Evolutionary conservation across 805 yeast species (phyloP).

Genomic region (Candida quercuum): DNA sequence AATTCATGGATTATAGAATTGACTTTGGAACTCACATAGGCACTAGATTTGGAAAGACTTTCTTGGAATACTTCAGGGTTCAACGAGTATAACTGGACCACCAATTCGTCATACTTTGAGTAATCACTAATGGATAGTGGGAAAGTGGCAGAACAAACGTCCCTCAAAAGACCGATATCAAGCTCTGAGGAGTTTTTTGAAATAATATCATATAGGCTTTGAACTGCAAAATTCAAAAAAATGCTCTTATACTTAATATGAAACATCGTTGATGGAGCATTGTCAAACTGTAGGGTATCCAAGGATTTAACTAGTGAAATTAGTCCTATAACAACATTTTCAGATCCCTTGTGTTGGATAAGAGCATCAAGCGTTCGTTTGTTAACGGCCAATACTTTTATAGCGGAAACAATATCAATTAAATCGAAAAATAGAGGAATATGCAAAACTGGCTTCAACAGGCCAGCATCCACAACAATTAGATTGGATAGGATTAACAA

Average conservation of each 20-base stretch:
- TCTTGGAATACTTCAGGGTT: slow-evolving; percentile 7
- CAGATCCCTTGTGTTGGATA: slow-evolving; percentile 7
- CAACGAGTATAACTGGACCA: slow-evolving; percentile 11
- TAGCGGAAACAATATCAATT: slow-evolving; percentile 21
- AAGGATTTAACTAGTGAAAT: slow-evolving; percentile 14
- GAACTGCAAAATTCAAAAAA: slow-evolving; percentile 14
- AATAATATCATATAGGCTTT: slow-evolving; percentile 16
- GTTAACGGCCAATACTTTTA: slow-evolving; percentile 29
- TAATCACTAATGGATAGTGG: slow-evolving; percentile 23
- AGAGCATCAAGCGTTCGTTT: slow-evolving; percentile 18
- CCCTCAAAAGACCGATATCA: slow-evolving; percentile 2
- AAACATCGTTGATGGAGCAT: slow-evolving; percentile 22
- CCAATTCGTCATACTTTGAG: slow-evolving; percentile 21
- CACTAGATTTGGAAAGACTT: slow-evolving; percentile 6
- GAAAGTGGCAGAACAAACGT: slow-evolving; percentile 13
- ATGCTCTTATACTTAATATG: slow-evolving; percentile 18
- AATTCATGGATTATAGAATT: slow-evolving; percentile 21
- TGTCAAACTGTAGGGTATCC: slow-evolving; percentile 16
- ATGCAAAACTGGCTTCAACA: slow-evolving; percentile 26
- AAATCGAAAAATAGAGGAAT: slow-evolving; percentile 22
- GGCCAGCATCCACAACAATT: slow-evolving; percentile 22
- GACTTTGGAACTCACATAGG: slow-evolving; percentile 18
- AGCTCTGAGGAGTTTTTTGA: slow-evolving; percentile 10
- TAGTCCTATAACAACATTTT: slow-evolving; percentile 13
- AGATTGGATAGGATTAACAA: slow-evolving; percentile 15